Conservation (phyloP, 1,284 basidiomycete genomes). For the Chiua sp. region DNA sequence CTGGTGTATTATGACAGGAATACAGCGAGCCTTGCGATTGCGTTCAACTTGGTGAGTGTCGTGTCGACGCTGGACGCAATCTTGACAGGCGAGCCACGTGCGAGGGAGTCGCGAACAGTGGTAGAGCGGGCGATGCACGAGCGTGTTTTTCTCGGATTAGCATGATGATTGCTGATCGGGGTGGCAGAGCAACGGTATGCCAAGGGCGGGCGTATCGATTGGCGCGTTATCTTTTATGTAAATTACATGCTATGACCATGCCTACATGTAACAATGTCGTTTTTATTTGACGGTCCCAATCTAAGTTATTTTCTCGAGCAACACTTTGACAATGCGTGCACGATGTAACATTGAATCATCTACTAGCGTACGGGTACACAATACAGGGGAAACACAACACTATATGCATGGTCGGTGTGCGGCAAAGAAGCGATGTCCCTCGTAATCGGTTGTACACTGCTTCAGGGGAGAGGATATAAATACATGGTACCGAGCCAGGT, state of each 20-base stretch:
- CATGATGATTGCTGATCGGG: too few relatives aligned
- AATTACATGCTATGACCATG: too few relatives aligned
- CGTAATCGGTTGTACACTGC: constrained; percentile 71
- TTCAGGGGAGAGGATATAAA: too few relatives aligned
- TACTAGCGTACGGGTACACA: too few relatives aligned
- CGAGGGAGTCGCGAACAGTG: constrained; percentile 72
- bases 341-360: not conserved
- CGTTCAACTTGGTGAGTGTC: constrained; percentile 60
- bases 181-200: constrained; percentile 19
- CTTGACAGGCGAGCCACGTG: constrained; percentile 55
- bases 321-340: too few relatives aligned
- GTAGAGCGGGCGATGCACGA: constrained; percentile 74
- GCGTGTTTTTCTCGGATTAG: constrained; percentile 32
- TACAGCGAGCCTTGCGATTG: constrained; percentile 53
- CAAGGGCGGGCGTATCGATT: constrained; percentile 30
- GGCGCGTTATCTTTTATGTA: constrained; percentile 1
- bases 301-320: too few relatives aligned
- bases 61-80: constrained; percentile 77
- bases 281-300: too few relatives aligned
- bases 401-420: too few relatives aligned
- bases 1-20: constrained; percentile 73
- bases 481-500: constrained; percentile 70
- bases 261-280: too few relatives aligned
- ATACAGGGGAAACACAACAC: too few relatives aligned
- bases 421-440: too few relatives aligned